A percentile compares a stretch with the other conserved stretches of the same genome.
Conservation (phyloP, 176 grass and related monocot species). For the Oryza brachyantha region DNA sequence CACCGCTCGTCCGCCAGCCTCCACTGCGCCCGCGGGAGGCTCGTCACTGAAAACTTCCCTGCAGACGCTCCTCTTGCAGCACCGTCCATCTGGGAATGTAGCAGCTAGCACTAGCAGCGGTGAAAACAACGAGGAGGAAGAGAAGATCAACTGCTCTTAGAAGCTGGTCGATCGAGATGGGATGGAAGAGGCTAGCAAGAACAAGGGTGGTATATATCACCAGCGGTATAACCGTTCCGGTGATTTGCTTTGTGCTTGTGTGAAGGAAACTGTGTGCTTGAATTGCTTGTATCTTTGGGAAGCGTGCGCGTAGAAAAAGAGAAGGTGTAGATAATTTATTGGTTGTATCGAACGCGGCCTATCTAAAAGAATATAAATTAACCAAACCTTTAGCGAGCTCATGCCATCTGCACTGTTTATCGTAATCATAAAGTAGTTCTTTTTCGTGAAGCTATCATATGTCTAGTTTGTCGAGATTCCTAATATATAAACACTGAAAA, state of each 20-base stretch:
- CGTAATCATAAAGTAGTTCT: too few relatives aligned
- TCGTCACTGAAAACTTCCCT: background rate
- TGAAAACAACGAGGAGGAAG: background rate
- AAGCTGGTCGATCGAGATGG: background rate
- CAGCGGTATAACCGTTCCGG: background rate
- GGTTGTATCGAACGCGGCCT: too few relatives aligned
- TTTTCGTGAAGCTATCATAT: too few relatives aligned
- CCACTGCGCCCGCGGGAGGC: constrained; percentile 21
- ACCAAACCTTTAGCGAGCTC: too few relatives aligned
- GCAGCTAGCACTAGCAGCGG: background rate
- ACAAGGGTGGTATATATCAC: background rate
- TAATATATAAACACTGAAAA: too few relatives aligned
- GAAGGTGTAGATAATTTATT: too few relatives aligned
- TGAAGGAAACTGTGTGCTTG: background rate
- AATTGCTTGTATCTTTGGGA: too few relatives aligned
- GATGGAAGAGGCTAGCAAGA: background rate
- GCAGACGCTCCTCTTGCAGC: background rate
- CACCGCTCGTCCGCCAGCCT: constrained; percentile 54
- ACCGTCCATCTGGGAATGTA: background rate
- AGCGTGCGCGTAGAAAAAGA: too few relatives aligned
- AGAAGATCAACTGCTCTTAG: background rate
- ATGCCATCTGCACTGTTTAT: too few relatives aligned
- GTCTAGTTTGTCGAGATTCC: background rate
- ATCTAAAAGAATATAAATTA: background rate
- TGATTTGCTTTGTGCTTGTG: background rate